phyloP scores from a whole-genome alignment of 1,284 basidiomycete genomes.

The Leccinum colubrinum region DNA sequence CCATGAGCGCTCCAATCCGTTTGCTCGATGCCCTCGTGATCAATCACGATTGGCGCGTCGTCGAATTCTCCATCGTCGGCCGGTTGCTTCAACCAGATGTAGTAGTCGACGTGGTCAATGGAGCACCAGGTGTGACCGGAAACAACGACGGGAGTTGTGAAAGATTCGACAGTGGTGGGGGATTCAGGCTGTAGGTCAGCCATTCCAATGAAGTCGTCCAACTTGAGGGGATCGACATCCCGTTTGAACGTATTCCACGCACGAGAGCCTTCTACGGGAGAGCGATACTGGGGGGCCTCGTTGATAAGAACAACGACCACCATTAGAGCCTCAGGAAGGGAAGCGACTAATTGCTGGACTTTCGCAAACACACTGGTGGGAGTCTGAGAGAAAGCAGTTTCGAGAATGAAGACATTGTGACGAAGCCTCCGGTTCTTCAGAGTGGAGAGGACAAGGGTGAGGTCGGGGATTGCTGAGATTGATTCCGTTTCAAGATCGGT shows the following conservation, averaged over 20 bases:
- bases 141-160: background rate
- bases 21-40: background rate
- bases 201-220: background rate
- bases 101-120: background rate
- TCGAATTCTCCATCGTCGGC: background rate
- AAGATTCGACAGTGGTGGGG: background rate
- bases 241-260: background rate
- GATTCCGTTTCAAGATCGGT: background rate
- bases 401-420: background rate
- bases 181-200: background rate
- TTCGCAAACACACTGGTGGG: background rate
- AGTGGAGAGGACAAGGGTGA: background rate
- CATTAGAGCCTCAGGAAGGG: background rate
- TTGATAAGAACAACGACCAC: background rate
- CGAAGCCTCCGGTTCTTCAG: background rate
- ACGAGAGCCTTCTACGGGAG: background rate
- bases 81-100: background rate
- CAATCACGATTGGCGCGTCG: background rate
- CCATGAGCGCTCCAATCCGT: background rate
- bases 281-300: background rate
- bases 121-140: background rate
- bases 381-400: background rate
- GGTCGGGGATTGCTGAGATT: background rate
- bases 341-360: background rate
- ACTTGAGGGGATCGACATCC: background rate